phyloP scores from a whole-genome alignment of 2,329 filamentous ascomycete species.

The Fusarium praegraminearum region DNA sequence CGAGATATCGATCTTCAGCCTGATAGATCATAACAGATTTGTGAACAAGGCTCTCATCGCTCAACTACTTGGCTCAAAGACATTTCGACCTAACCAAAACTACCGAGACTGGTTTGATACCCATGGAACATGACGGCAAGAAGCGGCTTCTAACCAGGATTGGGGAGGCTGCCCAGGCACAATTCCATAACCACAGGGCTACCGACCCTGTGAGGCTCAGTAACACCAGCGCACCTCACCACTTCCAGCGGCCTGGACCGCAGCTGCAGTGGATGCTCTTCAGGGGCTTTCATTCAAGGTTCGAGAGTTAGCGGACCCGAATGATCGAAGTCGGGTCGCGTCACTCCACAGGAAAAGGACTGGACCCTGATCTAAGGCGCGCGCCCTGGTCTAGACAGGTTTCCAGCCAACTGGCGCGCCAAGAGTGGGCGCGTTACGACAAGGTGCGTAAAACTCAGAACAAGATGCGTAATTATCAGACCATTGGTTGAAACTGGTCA shows the following conservation, averaged over 20 bases:
- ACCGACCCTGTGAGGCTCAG: conserved; percentile 35
- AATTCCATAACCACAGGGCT: conserved; percentile 20
- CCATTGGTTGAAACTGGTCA: not conserved
- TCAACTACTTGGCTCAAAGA: conserved; percentile 15
- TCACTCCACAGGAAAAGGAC: conserved; percentile 31
- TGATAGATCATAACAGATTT: not conserved
- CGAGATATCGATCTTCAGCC: not conserved
- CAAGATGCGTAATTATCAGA: conserved; percentile 40
- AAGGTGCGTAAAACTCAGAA: conserved; percentile 44
- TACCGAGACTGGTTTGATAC: conserved; percentile 35
- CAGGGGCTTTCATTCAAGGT: conserved; percentile 28
- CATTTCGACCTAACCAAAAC: conserved; percentile 24
- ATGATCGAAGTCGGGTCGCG: conserved; percentile 27
- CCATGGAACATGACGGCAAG: conserved; percentile 34
- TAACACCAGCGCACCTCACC: conserved; percentile 28
- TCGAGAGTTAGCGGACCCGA: conserved; percentile 15
- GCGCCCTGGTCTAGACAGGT: conserved; percentile 17
- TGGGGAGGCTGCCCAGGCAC: conserved; percentile 20
- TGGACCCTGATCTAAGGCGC: conserved; percentile 38
- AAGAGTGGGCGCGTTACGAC: conserved; percentile 1
- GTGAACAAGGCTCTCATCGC: not conserved
- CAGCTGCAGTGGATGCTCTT: conserved; percentile 36
- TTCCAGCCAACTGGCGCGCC: conserved; percentile 7
- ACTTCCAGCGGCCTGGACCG: conserved; percentile 23
- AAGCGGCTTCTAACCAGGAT: conserved; percentile 29